phyloP scores from a whole-genome alignment of 129 eudicot genomes.

The Artemisia annua region DNA sequence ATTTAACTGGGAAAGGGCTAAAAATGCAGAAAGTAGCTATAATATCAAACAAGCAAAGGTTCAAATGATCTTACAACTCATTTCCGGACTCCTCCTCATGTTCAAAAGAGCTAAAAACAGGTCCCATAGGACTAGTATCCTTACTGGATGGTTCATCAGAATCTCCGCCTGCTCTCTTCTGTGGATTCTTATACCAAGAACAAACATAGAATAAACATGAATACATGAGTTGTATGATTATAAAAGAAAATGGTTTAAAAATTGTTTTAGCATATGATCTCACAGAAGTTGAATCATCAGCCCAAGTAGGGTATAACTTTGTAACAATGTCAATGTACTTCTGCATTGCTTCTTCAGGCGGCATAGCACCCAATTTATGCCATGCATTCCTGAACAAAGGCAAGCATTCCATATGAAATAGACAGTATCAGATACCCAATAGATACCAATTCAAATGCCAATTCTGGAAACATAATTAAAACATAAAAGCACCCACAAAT shows the following conservation, averaged over 20 bases:
- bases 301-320: slow-evolving; percentile 73
- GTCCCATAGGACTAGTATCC: slow-evolving; percentile 79
- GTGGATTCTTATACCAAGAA: slow-evolving; percentile 31
- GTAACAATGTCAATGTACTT: slow-evolving; percentile 77
- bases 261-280: slow-evolving; percentile 24
- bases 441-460: slow-evolving; percentile 7
- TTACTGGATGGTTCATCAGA: slow-evolving; percentile 33
- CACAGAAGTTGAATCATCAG: slow-evolving; percentile 56
- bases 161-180: slow-evolving; percentile 49
- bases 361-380: slow-evolving; percentile 85
- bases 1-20: neutral
- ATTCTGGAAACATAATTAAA: neutral
- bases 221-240: slow-evolving; percentile 10
- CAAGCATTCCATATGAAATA: neutral
- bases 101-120: slow-evolving; percentile 71
- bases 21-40: neutral
- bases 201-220: neutral
- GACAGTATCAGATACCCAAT: neutral
- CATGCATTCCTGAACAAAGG: slow-evolving; percentile 71
- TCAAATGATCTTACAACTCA: slow-evolving; percentile 64
- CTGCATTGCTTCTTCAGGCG: slow-evolving; percentile 95
- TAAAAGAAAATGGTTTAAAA: neutral
- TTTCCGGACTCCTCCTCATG: slow-evolving; percentile 69
- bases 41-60: neutral
- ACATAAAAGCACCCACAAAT: slow-evolving; percentile 3